phyloP scores from a whole-genome alignment of 164 flowering plant genomes.

The Platanus orientalis region DNA sequence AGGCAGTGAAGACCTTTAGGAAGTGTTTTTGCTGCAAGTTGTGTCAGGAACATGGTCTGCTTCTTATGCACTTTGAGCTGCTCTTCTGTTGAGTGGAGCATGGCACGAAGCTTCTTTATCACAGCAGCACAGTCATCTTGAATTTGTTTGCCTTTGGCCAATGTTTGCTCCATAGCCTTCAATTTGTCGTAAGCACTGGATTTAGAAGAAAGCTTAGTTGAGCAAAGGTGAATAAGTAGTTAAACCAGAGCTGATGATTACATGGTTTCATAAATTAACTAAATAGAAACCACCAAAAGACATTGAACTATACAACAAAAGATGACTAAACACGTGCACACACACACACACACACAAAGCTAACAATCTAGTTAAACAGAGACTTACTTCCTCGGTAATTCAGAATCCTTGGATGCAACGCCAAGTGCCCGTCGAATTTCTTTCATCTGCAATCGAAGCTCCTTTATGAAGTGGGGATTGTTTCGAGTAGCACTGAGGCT shows the following conservation, averaged over 20 bases:
- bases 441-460: slow-evolving; percentile 63
- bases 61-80: slow-evolving; percentile 82
- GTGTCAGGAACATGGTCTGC: slow-evolving; percentile 78
- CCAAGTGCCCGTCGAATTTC: slow-evolving; percentile 73
- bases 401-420: slow-evolving; percentile 72
- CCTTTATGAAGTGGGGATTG: slow-evolving; percentile 64
- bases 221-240: background rate
- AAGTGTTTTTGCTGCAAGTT: slow-evolving; percentile 86
- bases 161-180: slow-evolving; percentile 77
- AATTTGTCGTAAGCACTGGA: slow-evolving; percentile 60
- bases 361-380: too few relatives aligned
- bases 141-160: slow-evolving; percentile 68
- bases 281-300: background rate
- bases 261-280: background rate
- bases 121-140: slow-evolving; percentile 73
- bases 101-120: slow-evolving; percentile 83
- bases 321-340: too few relatives aligned
- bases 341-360: too few relatives aligned
- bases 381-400: slow-evolving; percentile 61
- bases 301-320: too few relatives aligned
- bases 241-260: background rate
- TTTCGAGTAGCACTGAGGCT: slow-evolving; percentile 56
- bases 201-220: background rate
- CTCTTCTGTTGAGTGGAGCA: slow-evolving; percentile 81
- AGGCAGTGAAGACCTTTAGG: slow-evolving; percentile 99